These are phyloP conservation scores for Phytophthora niederhauseri DNA, from an alignment of 352 stramenopile species.

Conservation along the genomic window DNA sequence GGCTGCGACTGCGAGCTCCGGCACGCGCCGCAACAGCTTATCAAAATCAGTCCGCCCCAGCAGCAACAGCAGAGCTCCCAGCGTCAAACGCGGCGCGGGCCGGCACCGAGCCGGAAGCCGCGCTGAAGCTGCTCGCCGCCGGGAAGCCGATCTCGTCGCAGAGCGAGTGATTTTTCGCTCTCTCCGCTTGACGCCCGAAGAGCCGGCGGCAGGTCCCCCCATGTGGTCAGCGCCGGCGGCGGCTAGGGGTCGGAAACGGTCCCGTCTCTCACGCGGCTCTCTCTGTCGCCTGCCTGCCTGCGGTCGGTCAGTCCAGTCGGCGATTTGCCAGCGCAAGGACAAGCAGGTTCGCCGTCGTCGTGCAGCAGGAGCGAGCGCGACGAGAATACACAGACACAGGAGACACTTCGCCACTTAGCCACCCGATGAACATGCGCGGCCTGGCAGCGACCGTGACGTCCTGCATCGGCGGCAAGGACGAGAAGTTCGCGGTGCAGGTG, in stretches of 20 bases:
- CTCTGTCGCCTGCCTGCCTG: background rate
- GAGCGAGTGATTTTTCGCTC: constrained; percentile 24
- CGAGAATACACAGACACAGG: background rate
- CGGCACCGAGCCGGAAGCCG: constrained; percentile 9
- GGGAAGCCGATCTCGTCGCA: constrained; percentile 28
- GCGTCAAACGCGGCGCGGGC: background rate
- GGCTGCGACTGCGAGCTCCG: background rate
- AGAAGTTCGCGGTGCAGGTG: constrained; percentile 79
- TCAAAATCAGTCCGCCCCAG: background rate
- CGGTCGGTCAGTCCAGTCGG: constrained; percentile 27
- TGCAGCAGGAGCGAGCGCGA: background rate
- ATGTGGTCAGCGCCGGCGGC: constrained; percentile 21
- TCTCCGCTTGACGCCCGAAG: constrained; percentile 17
- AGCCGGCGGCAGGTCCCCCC: constrained; percentile 19
- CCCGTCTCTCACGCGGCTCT: constrained; percentile 18
- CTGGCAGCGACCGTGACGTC: constrained; percentile 74
- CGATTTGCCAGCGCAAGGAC: constrained; percentile 22
- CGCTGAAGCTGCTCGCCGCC: constrained; percentile 19
- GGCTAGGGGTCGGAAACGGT: constrained; percentile 18
- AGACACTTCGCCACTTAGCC: background rate
- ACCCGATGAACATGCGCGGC: constrained; percentile 58
- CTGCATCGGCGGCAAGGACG: constrained; percentile 82
- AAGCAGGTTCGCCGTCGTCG: constrained; percentile 7
- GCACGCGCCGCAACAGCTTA: background rate
- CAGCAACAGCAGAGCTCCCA: background rate